These are phyloP conservation scores for Domatiomyces globalis DNA, from an alignment of 2,329 filamentous ascomycete species.

Conservation along the genomic window DNA sequence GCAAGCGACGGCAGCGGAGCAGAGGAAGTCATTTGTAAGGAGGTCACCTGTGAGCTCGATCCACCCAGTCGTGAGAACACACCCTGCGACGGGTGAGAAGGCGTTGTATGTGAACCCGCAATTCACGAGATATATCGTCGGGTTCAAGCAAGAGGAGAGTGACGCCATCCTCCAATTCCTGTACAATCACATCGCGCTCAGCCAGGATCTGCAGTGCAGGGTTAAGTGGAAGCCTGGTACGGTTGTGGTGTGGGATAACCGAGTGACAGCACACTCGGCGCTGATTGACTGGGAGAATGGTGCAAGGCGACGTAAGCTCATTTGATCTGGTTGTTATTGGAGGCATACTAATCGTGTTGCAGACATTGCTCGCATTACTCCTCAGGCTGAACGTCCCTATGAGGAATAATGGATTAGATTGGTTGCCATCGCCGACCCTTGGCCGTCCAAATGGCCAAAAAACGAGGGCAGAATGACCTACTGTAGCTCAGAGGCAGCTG, in stretches of 20 bases:
- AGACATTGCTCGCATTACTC: constrained; percentile 38
- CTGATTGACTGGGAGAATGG: constrained; percentile 40
- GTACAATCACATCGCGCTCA: constrained; percentile 33
- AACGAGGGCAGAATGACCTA: neutral
- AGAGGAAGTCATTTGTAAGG: constrained; percentile 29
- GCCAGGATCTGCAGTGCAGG: constrained; percentile 35
- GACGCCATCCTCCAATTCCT: constrained; percentile 35
- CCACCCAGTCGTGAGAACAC: constrained; percentile 34
- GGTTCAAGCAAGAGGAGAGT: constrained; percentile 35
- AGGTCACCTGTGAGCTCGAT: constrained; percentile 30
- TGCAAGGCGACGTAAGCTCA: constrained; percentile 27
- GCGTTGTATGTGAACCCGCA: constrained; percentile 36
- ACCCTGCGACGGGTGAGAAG: constrained; percentile 36
- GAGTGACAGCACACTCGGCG: constrained; percentile 30
- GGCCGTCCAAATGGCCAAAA: neutral
- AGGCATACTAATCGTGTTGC: neutral
- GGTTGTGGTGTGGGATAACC: constrained; percentile 26
- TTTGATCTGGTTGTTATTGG: neutral
- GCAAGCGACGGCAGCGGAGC: constrained; percentile 55
- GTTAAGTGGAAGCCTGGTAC: constrained; percentile 36
- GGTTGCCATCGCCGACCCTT: neutral
- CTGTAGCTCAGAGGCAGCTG: neutral
- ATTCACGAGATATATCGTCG: constrained; percentile 35
- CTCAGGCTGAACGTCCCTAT: constrained; percentile 36
- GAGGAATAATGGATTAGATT: constrained; percentile 19